Conservation (phyloP, 1,139 yeast species). For the Kurtzmaniella quercitrusa region DNA sequence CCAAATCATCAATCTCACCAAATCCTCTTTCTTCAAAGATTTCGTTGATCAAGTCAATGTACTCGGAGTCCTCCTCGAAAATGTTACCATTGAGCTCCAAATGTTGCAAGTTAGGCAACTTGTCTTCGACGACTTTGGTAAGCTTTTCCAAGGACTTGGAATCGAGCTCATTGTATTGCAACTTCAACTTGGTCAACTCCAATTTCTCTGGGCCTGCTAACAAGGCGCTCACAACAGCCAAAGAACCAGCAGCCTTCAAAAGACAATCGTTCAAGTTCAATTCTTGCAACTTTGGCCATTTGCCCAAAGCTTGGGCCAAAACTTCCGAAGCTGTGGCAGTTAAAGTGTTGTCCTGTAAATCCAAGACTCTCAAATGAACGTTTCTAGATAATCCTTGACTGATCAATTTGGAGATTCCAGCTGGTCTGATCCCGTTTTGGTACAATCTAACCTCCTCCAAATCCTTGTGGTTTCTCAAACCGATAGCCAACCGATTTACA, state of each 20-base stretch:
- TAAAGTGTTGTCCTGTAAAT: conserved; percentile 92
- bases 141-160: conserved; percentile 57
- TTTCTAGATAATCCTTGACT: conserved; percentile 66
- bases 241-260: conserved; percentile 72
- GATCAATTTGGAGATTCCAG: conserved; percentile 76
- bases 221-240: conserved; percentile 47
- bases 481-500: conserved; percentile 69
- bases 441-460: conserved; percentile 75
- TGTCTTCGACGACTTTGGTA: conserved; percentile 45
- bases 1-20: conserved; percentile 87
- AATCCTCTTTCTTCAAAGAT: conserved; percentile 69
- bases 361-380: conserved; percentile 61
- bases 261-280: conserved; percentile 87
- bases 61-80: conserved; percentile 49
- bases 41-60: conserved; percentile 31
- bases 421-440: conserved; percentile 96
- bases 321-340: conserved; percentile 65
- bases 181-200: conserved; percentile 54
- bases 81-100: conserved; percentile 92
- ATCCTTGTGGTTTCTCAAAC: conserved; percentile 69
- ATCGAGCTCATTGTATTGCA: conserved; percentile 89
- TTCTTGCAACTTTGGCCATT: conserved; percentile 54
- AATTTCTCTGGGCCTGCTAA: conserved; percentile 28
- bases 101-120: conserved; percentile 55
- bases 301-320: conserved; percentile 42